Base-by-base conservation (phyloP, 2,329 filamentous ascomycete genomes). In the Daldinia eschscholtzii region DNA sequence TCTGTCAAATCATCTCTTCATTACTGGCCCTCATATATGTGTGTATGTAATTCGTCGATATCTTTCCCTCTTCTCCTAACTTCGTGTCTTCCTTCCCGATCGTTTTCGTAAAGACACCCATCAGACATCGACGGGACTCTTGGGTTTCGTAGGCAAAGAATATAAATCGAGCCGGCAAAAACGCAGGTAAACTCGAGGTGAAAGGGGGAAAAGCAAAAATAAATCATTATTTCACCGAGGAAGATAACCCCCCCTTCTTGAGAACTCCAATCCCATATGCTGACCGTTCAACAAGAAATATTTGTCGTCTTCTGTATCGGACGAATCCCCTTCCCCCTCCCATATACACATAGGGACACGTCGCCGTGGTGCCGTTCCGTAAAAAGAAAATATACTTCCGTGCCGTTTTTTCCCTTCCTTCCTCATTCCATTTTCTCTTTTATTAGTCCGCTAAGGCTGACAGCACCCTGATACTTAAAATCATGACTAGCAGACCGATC, bases 401-500 rank as follows among this genome's bases (percentile, higher is more conserved):
- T 33, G 55, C 48, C 35, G 20, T n/a, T 35, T 15, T 52, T 39
- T 39, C 15, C 12, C 4, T 39, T 46, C 41, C 13, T 7, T n/a
- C 55, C 37, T 64, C 63, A 57, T 78, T 67, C 12, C n/a, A 57
- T 78, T 68, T 10, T 15, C 30, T 2, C 33, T 35, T 37, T 37
- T 26, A 80, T 37, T 39, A 80, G 39, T 79, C 81, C 61, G 82
- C 83, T 77, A 89, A 81, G 75, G 92, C 87, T 74, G 89, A 87
- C 72, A 98, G 83, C 64, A 97, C 86, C 74, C 91, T 88, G 78
- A 98, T 96, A 82, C 94, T 98, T 80, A 98, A 83, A 76, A 98
- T 97, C 94, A 98, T 98, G 77, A 98, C 92, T 70, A 99, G 84
- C 80, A 98, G 81, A 63, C 95, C 96, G 77, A 98, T 96, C 56